These are phyloP conservation scores for Backusella australiensis DNA, from an alignment of 192 early-diverging fungal species.

Conservation along the genomic window DNA sequence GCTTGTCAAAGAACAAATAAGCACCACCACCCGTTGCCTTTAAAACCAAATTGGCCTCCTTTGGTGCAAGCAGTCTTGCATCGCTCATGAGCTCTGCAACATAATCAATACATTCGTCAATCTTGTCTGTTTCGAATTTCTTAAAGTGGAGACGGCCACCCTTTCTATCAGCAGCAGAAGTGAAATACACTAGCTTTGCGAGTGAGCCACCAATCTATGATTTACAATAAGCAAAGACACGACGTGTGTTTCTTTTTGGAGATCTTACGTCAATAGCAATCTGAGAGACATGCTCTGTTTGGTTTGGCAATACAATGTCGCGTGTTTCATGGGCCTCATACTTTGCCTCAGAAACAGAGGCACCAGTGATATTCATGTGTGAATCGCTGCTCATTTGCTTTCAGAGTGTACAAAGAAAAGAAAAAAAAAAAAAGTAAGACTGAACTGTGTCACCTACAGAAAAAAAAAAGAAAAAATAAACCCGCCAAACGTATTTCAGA, in stretches of 20 bases:
- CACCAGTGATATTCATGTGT: slow-evolving; percentile 52
- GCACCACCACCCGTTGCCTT: slow-evolving; percentile 90
- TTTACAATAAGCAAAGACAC: neutral
- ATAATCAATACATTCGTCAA: slow-evolving; percentile 87
- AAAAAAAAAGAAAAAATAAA: neutral
- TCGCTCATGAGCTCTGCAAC: slow-evolving; percentile 62
- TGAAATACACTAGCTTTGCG: slow-evolving; percentile 75
- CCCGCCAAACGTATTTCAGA: neutral
- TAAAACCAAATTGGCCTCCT: slow-evolving; percentile 51
- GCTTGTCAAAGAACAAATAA: slow-evolving; percentile 69
- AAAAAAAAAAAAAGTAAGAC: neutral
- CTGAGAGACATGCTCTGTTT: slow-evolving; percentile 76
- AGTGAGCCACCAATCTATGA: slow-evolving; percentile 68
- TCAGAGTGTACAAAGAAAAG: neutral
- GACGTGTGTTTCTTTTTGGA: neutral
- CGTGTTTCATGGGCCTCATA: slow-evolving; percentile 51
- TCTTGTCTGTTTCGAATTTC: slow-evolving; percentile 91
- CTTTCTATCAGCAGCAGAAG: slow-evolving; percentile 39
- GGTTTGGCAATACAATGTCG: slow-evolving; percentile 89
- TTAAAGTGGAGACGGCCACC: slow-evolving; percentile 92
- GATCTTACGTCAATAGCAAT: slow-evolving; percentile 86
- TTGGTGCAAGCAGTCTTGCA: slow-evolving; percentile 27
- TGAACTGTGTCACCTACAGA: too few relatives aligned
- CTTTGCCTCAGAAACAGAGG: slow-evolving; percentile 51
- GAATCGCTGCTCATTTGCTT: neutral